Evolutionary conservation across 495 filamentous ascomycete genomes (phyloP).

Genomic region (Emericellopsis terricola): DNA sequence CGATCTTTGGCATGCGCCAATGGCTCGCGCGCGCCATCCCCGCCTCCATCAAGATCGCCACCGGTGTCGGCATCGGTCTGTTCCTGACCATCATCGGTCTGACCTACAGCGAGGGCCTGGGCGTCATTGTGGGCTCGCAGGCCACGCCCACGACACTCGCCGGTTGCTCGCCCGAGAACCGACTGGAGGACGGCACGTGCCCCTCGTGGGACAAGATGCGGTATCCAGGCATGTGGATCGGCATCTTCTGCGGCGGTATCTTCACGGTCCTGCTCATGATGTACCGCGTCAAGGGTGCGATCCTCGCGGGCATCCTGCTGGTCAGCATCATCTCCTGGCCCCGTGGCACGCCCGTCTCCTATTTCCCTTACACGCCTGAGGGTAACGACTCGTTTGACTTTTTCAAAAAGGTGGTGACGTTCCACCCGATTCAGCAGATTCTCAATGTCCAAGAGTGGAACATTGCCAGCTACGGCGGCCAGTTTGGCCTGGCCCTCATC

Average conservation of each 20-base stretch:
- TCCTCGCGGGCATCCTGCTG: constrained; percentile 61
- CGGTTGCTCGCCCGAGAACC: constrained; percentile 32
- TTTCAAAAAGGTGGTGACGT: constrained; percentile 67
- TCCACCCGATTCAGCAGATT: constrained; percentile 51
- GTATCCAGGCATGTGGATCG: constrained; percentile 63
- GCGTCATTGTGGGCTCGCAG: constrained; percentile 40
- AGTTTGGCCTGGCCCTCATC: constrained; percentile 64
- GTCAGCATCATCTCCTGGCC: constrained; percentile 80
- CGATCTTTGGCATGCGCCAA: constrained; percentile 58
- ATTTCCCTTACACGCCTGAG: constrained; percentile 50
- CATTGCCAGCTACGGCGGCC: constrained; percentile 36
- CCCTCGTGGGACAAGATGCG: constrained; percentile 43
- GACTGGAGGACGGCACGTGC: constrained; percentile 27
- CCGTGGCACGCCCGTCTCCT: constrained; percentile 49
- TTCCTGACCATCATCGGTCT: constrained; percentile 68
- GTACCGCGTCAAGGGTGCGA: constrained; percentile 67
- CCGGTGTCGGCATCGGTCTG: constrained; percentile 62
- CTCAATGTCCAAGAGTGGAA: constrained; percentile 52
- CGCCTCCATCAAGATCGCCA: constrained; percentile 65
- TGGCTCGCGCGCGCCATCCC: constrained; percentile 69
- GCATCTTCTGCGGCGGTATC: constrained; percentile 66
- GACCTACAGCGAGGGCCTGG: constrained; percentile 64
- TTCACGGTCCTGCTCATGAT: constrained; percentile 61
- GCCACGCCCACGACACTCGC: constrained; percentile 48
- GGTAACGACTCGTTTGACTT: constrained; percentile 57